Evolutionary conservation across 768 basidiomycete species (phyloP).

Genomic region (Hemileccinum rubropunctum): DNA sequence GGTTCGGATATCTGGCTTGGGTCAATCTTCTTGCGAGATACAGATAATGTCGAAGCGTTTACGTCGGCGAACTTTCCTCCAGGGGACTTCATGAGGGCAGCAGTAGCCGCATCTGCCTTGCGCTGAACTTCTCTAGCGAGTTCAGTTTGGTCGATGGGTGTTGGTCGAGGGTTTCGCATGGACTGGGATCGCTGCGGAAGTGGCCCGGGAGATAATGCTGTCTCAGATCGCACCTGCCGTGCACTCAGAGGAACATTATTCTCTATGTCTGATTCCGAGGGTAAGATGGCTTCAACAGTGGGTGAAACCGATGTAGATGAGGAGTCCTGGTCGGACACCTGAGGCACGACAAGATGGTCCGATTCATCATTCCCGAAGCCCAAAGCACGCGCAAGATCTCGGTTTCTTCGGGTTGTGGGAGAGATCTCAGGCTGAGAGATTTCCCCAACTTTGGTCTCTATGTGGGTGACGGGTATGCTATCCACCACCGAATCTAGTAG

Average conservation of each 20-base stretch:
- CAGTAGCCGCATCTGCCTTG: slow-evolving; percentile 64
- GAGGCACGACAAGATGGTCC: slow-evolving; percentile 22
- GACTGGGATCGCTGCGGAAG: slow-evolving; percentile 31
- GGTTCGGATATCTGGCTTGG: slow-evolving; percentile 66
- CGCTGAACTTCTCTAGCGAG: slow-evolving; percentile 66
- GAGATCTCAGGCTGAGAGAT: slow-evolving; percentile 37
- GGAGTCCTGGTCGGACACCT: slow-evolving; percentile 23
- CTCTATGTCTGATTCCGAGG: slow-evolving; percentile 20
- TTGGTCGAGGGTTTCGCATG: slow-evolving; percentile 38
- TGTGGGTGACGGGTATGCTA: slow-evolving; percentile 44
- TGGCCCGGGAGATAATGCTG: slow-evolving; percentile 15
- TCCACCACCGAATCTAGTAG: slow-evolving; percentile 62
- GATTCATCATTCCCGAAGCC: slow-evolving; percentile 53
- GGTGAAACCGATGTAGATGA: slow-evolving; percentile 32
- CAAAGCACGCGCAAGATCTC: slow-evolving; percentile 74
- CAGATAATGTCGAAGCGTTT: slow-evolving; percentile 41
- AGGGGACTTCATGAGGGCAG: slow-evolving; percentile 53
- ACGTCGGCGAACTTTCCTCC: slow-evolving; percentile 39
- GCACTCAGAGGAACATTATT: slow-evolving; percentile 2
- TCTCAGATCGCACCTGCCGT: slow-evolving; percentile 1
- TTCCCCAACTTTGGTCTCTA: slow-evolving; percentile 27
- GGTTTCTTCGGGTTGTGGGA: slow-evolving; percentile 58
- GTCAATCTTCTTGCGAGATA: slow-evolving; percentile 54
- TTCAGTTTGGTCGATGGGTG: slow-evolving; percentile 48
- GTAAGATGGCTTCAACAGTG: slow-evolving; percentile 33